These are phyloP conservation scores for Thraustochytrium sp. DNA, from an alignment of 352 stramenopile genomes.

Conservation along the genomic window DNA sequence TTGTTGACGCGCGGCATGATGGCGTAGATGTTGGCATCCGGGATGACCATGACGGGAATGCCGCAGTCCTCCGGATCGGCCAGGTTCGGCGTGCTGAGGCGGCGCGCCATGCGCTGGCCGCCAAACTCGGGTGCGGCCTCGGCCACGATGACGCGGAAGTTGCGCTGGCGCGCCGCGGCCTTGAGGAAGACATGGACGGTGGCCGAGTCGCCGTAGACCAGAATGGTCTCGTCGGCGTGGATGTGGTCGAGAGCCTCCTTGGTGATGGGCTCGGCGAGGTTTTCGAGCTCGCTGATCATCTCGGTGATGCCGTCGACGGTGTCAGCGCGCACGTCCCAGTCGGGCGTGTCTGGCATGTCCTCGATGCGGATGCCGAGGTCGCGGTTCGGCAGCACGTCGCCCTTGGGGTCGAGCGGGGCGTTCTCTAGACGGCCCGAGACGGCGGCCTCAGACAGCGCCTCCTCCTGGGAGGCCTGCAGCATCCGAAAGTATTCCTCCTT, in stretches of 20 bases:
- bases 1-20: conserved; percentile 98
- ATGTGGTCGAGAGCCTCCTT: conserved; percentile 92
- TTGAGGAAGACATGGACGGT: conserved; percentile 84
- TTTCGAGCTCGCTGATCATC: conserved; percentile 89
- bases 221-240: conserved; percentile 89
- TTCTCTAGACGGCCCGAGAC: not conserved
- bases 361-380: conserved; percentile 13
- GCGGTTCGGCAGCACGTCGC: not conserved
- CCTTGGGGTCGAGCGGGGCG: conserved; percentile 5
- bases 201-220: conserved; percentile 85
- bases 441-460: not conserved
- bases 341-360: not conserved
- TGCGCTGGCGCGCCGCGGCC: conserved; percentile 76
- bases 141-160: conserved; percentile 90
- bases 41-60: conserved; percentile 90
- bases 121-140: conserved; percentile 85
- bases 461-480: conserved; percentile 20
- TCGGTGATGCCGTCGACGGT: conserved; percentile 79
- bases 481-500: conserved; percentile 60
- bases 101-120: conserved; percentile 78
- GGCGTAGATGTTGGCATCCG: conserved; percentile 90
- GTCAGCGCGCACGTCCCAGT: not conserved
- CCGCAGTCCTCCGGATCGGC: conserved; percentile 46
- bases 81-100: conserved; percentile 64
- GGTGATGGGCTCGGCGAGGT: conserved; percentile 89